A percentile compares a stretch with the other conserved stretches of the same genome.
Conservation (phyloP, 1,139 yeast genomes). For the Groenewaldozyma sp. region DNA sequence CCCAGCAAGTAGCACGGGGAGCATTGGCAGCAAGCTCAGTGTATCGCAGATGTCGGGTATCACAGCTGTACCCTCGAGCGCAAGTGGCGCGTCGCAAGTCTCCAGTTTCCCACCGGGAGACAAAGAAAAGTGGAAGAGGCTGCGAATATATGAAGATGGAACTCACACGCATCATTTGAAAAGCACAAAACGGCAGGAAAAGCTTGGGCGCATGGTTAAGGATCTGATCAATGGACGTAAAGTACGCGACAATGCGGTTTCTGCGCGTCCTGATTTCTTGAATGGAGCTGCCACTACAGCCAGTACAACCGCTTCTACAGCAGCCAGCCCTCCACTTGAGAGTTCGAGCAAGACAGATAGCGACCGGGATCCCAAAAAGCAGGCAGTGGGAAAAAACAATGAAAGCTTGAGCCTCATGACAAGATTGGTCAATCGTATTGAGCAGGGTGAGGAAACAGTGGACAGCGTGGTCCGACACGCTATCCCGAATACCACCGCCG, state of each 20-base stretch:
- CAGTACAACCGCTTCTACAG: not conserved
- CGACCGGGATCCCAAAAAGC: too few species aligned
- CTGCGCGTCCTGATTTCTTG: constrained; percentile 69
- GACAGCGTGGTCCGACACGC: constrained; percentile 13
- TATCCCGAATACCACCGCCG: constrained; percentile 5
- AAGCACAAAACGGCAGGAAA: constrained; percentile 79
- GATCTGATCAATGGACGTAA: constrained; percentile 67
- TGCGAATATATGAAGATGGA: constrained; percentile 43
- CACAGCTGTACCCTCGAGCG: not conserved
- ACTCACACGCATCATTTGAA: constrained; percentile 70
- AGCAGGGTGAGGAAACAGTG: constrained; percentile 24
- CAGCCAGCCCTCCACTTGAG: not conserved
- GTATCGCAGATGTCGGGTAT: too few species aligned
- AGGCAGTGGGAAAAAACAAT: constrained; percentile 7
- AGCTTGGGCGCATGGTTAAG: constrained; percentile 75
- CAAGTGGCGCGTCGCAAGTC: not conserved
- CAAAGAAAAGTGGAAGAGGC: constrained; percentile 6
- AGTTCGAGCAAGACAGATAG: constrained; percentile 8
- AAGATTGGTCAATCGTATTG: constrained; percentile 65
- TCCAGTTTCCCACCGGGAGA: not conserved
- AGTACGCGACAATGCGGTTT: constrained; percentile 68
- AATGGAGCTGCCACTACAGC: constrained; percentile 17
- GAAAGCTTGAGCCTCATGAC: constrained; percentile 65
- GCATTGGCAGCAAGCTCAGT: not conserved
- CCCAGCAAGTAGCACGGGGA: not conserved